Evolutionary conservation across 2,329 filamentous ascomycete genomes (phyloP).

Genomic region (Coniochaeta hoffmannii): DNA sequence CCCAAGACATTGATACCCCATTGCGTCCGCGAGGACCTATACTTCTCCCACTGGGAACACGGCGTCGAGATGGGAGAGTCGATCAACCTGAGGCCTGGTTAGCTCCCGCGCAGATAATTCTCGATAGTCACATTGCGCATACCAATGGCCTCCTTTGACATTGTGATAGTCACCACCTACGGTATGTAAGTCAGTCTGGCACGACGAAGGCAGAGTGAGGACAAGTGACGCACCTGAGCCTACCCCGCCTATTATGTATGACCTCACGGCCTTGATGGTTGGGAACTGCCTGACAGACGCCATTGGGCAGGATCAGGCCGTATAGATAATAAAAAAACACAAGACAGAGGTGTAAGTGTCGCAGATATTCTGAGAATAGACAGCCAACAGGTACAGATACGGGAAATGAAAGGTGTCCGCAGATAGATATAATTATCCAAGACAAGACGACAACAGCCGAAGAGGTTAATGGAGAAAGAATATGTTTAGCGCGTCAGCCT

Average conservation of each 20-base stretch:
- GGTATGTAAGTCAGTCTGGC: conserved; percentile 10
- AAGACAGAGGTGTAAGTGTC: not conserved
- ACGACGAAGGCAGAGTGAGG: not conserved
- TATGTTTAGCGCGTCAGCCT: not conserved
- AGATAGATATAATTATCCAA: not conserved
- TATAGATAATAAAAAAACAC: no score
- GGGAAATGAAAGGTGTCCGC: not conserved
- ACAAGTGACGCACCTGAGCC: conserved; percentile 36
- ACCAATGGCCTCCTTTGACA: conserved; percentile 68
- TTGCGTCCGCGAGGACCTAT: conserved; percentile 78
- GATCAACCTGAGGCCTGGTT: conserved; percentile 60
- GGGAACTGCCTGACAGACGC: conserved; percentile 54
- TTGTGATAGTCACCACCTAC: conserved; percentile 85
- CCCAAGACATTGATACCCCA: conserved; percentile 96
- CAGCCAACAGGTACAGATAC: not conserved
- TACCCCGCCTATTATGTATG: conserved; percentile 62
- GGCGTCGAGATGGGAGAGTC: conserved; percentile 89
- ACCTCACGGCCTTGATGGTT: conserved; percentile 67
- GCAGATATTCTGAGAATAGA: not conserved
- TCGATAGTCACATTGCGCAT: conserved; percentile 14
- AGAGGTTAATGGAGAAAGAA: not conserved
- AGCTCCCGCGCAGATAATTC: not conserved
- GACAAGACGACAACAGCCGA: not conserved
- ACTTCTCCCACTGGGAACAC: conserved; percentile 83
- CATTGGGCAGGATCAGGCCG: conserved; percentile 24